Percentiles rank a stretch among this genome's conserved stretches.
phyloP scores from a whole-genome alignment of 495 filamentous ascomycete species.

The Aspergillus affinis region DNA sequence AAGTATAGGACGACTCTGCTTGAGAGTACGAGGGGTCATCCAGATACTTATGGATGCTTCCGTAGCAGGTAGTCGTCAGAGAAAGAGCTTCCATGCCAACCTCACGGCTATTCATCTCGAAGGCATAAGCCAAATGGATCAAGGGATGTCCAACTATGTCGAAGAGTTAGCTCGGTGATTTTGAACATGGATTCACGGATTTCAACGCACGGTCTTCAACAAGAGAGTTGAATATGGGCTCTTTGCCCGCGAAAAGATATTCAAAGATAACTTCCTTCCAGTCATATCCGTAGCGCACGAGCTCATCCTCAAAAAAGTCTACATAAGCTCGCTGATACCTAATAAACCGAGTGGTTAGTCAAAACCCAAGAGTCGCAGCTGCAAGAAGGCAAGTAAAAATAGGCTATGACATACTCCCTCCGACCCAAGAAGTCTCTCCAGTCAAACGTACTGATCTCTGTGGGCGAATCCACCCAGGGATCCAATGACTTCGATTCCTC shows the following conservation, averaged over 20 bases:
- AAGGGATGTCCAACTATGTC: slow-evolving; percentile 76
- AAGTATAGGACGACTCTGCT: slow-evolving; percentile 42
- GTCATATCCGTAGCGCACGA: slow-evolving; percentile 74
- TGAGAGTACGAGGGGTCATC: slow-evolving; percentile 68
- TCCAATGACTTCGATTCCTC: slow-evolving; percentile 67
- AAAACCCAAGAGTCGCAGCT: neutral
- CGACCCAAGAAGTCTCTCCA: slow-evolving; percentile 84
- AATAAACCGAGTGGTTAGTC: slow-evolving; percentile 4
- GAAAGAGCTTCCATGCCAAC: slow-evolving; percentile 81
- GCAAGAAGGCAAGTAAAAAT: slow-evolving; percentile 1
- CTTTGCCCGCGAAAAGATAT: slow-evolving; percentile 70
- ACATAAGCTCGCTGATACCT: slow-evolving; percentile 87
- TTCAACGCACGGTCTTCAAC: slow-evolving; percentile 69
- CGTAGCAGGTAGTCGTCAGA: slow-evolving; percentile 68
- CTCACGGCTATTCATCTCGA: slow-evolving; percentile 75
- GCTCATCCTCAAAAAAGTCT: slow-evolving; percentile 87
- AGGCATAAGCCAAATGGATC: slow-evolving; percentile 87
- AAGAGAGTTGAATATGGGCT: slow-evolving; percentile 77
- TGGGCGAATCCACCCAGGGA: slow-evolving; percentile 81
- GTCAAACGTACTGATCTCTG: slow-evolving; percentile 76
- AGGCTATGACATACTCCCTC: slow-evolving; percentile 44
- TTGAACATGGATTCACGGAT: neutral
- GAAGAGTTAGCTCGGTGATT: slow-evolving; percentile 3
- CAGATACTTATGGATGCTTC: slow-evolving; percentile 72
- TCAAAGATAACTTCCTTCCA: slow-evolving; percentile 77